phyloP scores from a whole-genome alignment of 306 rosid genomes.

The Senna tora region DNA sequence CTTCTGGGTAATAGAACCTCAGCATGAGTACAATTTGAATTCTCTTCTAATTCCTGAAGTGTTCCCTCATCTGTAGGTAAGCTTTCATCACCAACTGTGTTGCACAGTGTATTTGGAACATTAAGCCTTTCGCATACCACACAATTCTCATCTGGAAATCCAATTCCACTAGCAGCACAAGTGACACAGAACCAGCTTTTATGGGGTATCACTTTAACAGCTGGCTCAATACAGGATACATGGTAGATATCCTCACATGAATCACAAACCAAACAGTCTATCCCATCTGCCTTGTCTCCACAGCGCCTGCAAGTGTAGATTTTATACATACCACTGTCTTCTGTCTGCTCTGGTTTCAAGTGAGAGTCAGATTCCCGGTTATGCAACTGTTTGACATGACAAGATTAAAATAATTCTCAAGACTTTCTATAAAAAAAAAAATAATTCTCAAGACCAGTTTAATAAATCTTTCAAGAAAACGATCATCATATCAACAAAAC shows the following conservation, averaged over 20 bases:
- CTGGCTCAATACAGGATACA: slow-evolving; percentile 82
- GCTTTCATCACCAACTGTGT: slow-evolving; percentile 49
- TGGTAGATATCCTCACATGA: slow-evolving; percentile 95
- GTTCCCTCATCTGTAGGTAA: slow-evolving; percentile 51
- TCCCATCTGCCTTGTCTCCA: slow-evolving; percentile 72
- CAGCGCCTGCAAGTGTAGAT: slow-evolving; percentile 73
- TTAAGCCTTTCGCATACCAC: slow-evolving; percentile 77
- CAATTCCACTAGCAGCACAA: slow-evolving; percentile 63
- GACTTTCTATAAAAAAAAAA: too few relatives aligned
- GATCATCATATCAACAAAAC: slow-evolving; percentile 14
- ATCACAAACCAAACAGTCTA: slow-evolving; percentile 86
- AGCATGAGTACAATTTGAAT: slow-evolving; percentile 53
- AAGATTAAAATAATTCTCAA: too few relatives aligned
- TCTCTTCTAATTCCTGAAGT: slow-evolving; percentile 48
- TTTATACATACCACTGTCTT: slow-evolving; percentile 45
- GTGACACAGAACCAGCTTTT: slow-evolving; percentile 84
- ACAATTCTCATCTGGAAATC: slow-evolving; percentile 72
- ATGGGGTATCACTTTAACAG: slow-evolving; percentile 74
- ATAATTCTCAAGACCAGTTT: too few relatives aligned
- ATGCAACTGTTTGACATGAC: slow-evolving; percentile 49
- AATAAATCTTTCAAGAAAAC: too few relatives aligned
- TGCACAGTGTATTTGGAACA: slow-evolving; percentile 37
- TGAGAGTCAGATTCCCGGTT: slow-evolving; percentile 56
- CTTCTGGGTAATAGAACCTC: slow-evolving; percentile 44
- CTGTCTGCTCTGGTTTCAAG: slow-evolving; percentile 63